Percentiles rank a stretch among this genome's conserved stretches.
Conservation (phyloP, 805 yeast genomes). For the Zygoascus ofunaensis region DNA sequence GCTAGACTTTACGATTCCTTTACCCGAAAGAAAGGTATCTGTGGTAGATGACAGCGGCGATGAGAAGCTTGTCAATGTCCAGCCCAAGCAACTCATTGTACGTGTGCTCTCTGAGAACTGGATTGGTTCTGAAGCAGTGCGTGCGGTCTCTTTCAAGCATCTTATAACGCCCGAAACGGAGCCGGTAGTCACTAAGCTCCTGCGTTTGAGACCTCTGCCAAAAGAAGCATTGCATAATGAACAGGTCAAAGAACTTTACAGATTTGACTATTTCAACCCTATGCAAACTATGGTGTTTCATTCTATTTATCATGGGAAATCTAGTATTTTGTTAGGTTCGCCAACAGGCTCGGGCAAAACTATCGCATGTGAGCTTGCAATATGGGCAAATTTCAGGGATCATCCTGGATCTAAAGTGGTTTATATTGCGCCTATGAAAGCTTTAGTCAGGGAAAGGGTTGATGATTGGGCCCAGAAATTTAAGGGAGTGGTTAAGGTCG, state of each 20-base stretch:
- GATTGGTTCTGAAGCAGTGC: slow-evolving; percentile 75
- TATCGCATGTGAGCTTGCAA: slow-evolving; percentile 91
- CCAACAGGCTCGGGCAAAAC: slow-evolving; percentile 99
- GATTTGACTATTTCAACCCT: slow-evolving; percentile 86
- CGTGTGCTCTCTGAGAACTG: slow-evolving; percentile 76
- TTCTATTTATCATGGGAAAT: slow-evolving; percentile 67
- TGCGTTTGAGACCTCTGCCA: slow-evolving; percentile 81
- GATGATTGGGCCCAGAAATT: slow-evolving; percentile 57
- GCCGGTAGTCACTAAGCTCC: slow-evolving; percentile 70
- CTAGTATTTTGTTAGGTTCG: slow-evolving; percentile 86
- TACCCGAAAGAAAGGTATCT: slow-evolving; percentile 30
- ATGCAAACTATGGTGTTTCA: slow-evolving; percentile 98
- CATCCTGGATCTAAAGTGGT: slow-evolving; percentile 74
- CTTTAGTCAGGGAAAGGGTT: slow-evolving; percentile 73
- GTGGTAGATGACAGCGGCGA: neutral
- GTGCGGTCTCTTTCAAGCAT: slow-evolving; percentile 80
- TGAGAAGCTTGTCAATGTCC: slow-evolving; percentile 42
- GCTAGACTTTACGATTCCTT: slow-evolving; percentile 87
- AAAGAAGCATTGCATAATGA: slow-evolving; percentile 65
- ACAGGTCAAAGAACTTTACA: slow-evolving; percentile 61
- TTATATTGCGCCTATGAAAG: slow-evolving; percentile 86
- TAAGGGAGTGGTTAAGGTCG: slow-evolving; percentile 43
- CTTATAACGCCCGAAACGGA: slow-evolving; percentile 82
- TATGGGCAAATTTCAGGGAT: slow-evolving; percentile 89
- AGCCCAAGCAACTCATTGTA: slow-evolving; percentile 82